A percentile compares a stretch with the other conserved stretches of the same genome.
These are phyloP conservation scores for Gracilariopsis chorda DNA, from an alignment of 23 red algal genomes.

Conservation along the genomic window DNA sequence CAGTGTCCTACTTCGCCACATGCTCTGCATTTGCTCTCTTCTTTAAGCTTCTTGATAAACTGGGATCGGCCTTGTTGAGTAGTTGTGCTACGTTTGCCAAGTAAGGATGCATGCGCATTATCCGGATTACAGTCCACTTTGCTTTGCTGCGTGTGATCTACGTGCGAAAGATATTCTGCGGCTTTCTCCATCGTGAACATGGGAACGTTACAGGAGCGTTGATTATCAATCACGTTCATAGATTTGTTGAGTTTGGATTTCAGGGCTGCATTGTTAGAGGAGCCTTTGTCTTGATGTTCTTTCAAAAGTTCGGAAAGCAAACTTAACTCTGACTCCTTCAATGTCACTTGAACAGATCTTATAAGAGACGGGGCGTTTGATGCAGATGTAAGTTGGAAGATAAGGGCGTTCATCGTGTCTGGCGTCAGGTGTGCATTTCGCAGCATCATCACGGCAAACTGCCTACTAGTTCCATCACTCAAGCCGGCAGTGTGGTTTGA, in stretches of 20 bases:
- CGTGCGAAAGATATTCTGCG: not conserved
- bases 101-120: not conserved
- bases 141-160: not conserved
- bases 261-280: not conserved
- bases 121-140: not conserved
- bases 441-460: conserved; percentile 5
- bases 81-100: not conserved
- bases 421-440: not conserved
- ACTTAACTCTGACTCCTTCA: too few species aligned
- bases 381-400: conserved; percentile 11
- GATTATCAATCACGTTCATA: not conserved
- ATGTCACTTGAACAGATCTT: not conserved
- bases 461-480: not conserved
- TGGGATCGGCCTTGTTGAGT: not conserved
- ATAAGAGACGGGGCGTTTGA: too few species aligned
- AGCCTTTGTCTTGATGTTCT: too few species aligned
- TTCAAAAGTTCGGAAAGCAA: too few species aligned
- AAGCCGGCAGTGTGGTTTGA: not conserved
- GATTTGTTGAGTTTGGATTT: not conserved
- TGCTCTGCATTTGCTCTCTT: not conserved
- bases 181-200: not conserved
- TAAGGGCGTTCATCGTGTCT: not conserved
- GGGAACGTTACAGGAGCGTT: not conserved
- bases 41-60: not conserved
- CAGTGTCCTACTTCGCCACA: not conserved